Evolutionary conservation across 2,329 filamentous ascomycete genomes (phyloP).

Genomic region (Xylariomycetidae sp.): DNA sequence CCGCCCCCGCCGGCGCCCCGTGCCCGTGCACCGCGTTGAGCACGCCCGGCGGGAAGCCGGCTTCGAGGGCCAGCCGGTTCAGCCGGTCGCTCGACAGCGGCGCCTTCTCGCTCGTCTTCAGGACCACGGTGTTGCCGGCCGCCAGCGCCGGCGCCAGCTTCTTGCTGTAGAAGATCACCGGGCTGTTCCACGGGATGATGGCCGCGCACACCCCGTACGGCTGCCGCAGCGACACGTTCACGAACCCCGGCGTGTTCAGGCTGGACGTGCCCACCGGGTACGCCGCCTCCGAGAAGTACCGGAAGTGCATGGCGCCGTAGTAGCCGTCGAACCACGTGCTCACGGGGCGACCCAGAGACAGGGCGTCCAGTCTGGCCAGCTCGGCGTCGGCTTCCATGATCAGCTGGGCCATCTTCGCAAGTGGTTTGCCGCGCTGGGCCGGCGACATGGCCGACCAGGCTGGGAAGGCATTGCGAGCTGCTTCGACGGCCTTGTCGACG

Average conservation of each 20-base stretch:
- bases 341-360: conserved; percentile 13
- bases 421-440: conserved; percentile 10
- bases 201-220: conserved; percentile 71
- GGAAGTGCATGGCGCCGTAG: conserved; percentile 8
- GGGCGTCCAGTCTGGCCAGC: conserved; percentile 12
- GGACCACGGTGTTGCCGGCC: conserved; percentile 56
- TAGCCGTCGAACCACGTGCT: conserved; percentile 15
- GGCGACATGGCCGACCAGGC: conserved; percentile 16
- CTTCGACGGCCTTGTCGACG: conserved; percentile 18
- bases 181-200: conserved; percentile 81
- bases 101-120: conserved; percentile 61
- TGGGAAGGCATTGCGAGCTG: conserved; percentile 15
- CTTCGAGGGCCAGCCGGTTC: conserved; percentile 60
- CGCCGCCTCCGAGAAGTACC: conserved; percentile 13
- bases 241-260: conserved; percentile 13
- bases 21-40: conserved; percentile 40
- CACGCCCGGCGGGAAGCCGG: conserved; percentile 70
- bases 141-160: conserved; percentile 67
- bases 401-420: conserved; percentile 16
- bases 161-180: conserved; percentile 69
- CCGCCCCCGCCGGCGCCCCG: conserved; percentile 59
- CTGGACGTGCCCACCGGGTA: conserved; percentile 15
- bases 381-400: conserved; percentile 9
- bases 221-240: conserved; percentile 35
- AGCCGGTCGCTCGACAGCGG: conserved; percentile 58